Percentiles rank a stretch among this genome's conserved stretches.
Conservation (phyloP, 176 grass and related monocot species). For the Areca catechu region DNA sequence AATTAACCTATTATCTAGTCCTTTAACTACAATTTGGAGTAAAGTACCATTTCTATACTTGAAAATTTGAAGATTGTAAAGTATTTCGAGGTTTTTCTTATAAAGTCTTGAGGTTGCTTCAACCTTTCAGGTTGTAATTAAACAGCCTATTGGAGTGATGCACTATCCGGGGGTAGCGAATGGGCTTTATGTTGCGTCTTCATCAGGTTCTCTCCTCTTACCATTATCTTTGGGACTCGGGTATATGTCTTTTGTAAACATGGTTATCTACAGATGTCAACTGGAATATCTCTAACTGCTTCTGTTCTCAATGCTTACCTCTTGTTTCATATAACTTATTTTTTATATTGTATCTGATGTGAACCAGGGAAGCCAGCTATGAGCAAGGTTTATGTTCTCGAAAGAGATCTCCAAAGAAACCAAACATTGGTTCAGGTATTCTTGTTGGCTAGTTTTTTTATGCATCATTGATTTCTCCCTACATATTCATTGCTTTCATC, state of each 20-base stretch:
- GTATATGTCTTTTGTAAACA: no score
- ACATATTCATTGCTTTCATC: neutral
- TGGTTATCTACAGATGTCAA: no score
- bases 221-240: no score
- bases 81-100: neutral
- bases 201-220: constrained; percentile 37
- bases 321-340: neutral
- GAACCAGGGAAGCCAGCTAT: constrained; percentile 65
- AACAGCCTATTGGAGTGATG: constrained; percentile 73
- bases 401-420: constrained; percentile 48
- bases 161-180: constrained; percentile 73
- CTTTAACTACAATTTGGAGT: no score
- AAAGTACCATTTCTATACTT: no score
- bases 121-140: constrained; percentile 45
- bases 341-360: constrained; percentile 1
- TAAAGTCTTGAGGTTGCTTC: neutral
- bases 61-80: constrained; percentile 1
- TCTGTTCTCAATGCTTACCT: no score
- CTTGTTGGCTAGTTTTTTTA: neutral
- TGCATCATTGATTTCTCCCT: neutral
- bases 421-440: constrained; percentile 67
- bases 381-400: constrained; percentile 78
- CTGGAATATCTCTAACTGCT: no score
- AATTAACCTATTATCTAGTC: no score
- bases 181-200: constrained; percentile 71